These are phyloP conservation scores for Mycena olivaceomarginata DNA, from an alignment of 768 basidiomycete genomes.

Conservation along the genomic window DNA sequence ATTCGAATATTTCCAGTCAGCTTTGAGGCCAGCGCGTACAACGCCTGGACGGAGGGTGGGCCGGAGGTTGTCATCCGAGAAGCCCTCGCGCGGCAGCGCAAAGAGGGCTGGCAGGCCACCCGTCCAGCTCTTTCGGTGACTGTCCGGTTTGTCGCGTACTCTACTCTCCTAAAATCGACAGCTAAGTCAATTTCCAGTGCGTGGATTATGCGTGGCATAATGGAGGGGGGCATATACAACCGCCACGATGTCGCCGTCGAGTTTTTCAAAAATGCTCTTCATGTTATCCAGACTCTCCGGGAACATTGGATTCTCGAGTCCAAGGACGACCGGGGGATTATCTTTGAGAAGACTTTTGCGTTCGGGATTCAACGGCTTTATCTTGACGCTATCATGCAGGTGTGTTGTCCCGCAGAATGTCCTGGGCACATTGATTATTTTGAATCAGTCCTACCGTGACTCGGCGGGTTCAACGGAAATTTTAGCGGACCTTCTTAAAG, in stretches of 20 bases:
- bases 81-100: conserved; percentile 39
- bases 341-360: conserved; percentile 43
- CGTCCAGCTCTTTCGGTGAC: conserved; percentile 42
- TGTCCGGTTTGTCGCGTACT: conserved; percentile 39
- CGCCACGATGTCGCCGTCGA: conserved; percentile 33
- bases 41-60: conserved; percentile 16
- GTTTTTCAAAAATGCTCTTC: conserved; percentile 25
- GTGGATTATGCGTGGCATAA: conserved; percentile 45
- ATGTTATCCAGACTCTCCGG: conserved; percentile 37
- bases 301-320: conserved; percentile 35
- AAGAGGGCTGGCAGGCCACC: conserved; percentile 41
- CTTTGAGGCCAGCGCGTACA: conserved; percentile 13
- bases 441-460: not conserved
- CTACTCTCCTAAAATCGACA: not conserved
- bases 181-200: conserved; percentile 22
- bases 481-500: conserved; percentile 32
- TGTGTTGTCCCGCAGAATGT: not conserved
- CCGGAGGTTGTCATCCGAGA: conserved; percentile 42
- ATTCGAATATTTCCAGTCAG: conserved; percentile 11
- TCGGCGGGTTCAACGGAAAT: not conserved
- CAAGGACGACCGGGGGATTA: conserved; percentile 21
- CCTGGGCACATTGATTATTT: not conserved
- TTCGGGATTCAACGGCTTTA: conserved; percentile 41
- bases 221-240: not conserved
- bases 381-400: conserved; percentile 44